These are phyloP conservation scores for Ramaria sp. DNA, from an alignment of 768 basidiomycete species.

Conservation along the genomic window DNA sequence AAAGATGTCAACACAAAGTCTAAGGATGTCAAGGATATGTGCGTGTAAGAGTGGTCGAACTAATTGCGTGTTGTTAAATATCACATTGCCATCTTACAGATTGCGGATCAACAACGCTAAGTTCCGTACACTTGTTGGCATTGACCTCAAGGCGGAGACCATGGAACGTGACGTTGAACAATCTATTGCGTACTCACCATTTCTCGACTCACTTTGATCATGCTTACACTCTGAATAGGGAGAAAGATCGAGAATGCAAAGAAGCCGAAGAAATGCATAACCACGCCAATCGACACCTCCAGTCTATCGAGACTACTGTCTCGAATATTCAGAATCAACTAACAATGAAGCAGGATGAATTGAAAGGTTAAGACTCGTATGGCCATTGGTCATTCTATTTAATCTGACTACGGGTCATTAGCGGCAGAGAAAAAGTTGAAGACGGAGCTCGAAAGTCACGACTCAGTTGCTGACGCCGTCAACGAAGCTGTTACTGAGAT, in stretches of 20 bases:
- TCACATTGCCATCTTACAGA: conserved; percentile 28
- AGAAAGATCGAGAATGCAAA: conserved; percentile 52
- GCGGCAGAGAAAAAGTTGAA: conserved; percentile 39
- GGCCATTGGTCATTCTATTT: background rate
- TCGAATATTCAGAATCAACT: conserved; percentile 50
- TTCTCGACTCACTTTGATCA: background rate
- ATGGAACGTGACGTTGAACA: conserved; percentile 42
- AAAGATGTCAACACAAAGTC: conserved; percentile 54
- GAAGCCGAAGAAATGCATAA: conserved; percentile 32
- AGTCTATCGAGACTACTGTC: conserved; percentile 52
- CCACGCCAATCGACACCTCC: conserved; percentile 43
- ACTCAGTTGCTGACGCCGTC: conserved; percentile 37
- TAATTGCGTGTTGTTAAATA: conserved; percentile 7
- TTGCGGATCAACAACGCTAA: conserved; percentile 48
- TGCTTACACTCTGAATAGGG: conserved; percentile 28
- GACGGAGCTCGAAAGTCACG: conserved; percentile 27
- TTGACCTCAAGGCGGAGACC: conserved; percentile 43
- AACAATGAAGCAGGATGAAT: conserved; percentile 47
- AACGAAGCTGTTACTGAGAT: conserved; percentile 34
- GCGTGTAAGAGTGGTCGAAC: conserved; percentile 19
- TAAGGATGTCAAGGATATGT: conserved; percentile 61
- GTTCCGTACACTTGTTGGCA: conserved; percentile 55
- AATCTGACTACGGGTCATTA: conserved; percentile 14
- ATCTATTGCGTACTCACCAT: conserved; percentile 2
- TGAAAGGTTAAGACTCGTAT: conserved; percentile 35